Conservation (phyloP, 139 green algal species). For the Chlorella sp. region DNA sequence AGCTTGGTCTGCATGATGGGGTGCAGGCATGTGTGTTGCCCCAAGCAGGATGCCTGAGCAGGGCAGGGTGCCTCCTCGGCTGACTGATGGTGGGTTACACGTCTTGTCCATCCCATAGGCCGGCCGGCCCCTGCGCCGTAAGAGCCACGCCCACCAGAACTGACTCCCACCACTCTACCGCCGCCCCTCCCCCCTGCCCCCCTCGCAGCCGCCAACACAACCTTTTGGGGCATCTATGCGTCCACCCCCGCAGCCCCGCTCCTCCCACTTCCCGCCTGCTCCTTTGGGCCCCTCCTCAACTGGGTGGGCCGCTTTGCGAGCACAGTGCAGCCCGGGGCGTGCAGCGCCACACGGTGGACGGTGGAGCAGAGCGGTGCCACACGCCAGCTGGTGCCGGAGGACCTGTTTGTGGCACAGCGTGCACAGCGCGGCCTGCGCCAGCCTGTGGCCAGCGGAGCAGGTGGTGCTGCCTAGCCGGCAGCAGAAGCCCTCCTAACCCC, state of each 20-base stretch:
- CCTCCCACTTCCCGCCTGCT: not conserved
- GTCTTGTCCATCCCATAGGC: no score
- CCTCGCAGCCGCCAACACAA: constrained; percentile 13
- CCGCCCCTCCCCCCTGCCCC: not conserved
- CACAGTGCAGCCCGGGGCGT: not conserved
- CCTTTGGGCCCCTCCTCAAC: not conserved
- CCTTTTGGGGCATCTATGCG: not conserved
- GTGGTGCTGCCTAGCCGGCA: no score
- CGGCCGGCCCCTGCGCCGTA: no score
- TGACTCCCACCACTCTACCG: no score
- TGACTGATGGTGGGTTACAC: no score
- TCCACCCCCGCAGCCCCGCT: not conserved
- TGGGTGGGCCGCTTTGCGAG: not conserved
- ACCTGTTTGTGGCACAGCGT: not conserved
- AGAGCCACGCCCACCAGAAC: no score
- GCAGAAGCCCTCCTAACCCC: no score
- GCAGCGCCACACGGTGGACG: not conserved
- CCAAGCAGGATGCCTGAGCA: no score
- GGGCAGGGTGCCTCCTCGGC: no score
- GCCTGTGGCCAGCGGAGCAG: no score
- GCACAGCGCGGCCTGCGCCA: not conserved
- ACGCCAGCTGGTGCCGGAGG: not conserved
- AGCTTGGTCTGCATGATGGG: no score
- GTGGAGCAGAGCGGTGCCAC: not conserved
- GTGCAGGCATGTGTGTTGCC: no score